phyloP scores from a whole-genome alignment of 192 early-diverging fungal genomes.

The Linderina pennispora region DNA sequence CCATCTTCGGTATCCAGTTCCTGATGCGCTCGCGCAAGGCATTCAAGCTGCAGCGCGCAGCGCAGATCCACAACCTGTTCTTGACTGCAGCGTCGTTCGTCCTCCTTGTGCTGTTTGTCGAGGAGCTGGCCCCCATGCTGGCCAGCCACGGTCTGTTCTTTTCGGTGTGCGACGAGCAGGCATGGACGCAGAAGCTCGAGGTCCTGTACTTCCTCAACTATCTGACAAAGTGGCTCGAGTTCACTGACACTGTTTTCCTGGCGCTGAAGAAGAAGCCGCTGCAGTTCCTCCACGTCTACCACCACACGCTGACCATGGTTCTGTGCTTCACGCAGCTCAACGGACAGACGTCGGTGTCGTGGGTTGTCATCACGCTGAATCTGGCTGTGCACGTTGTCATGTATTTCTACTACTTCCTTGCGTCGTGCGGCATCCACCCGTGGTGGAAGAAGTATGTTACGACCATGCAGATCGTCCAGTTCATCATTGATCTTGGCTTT shows the following conservation, averaged over 20 bases:
- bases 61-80: conserved; percentile 77
- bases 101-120: conserved; percentile 67
- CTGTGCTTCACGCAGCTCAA: conserved; percentile 80
- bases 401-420: conserved; percentile 87
- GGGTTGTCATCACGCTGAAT: conserved; percentile 65
- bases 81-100: conserved; percentile 63
- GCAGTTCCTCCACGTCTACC: conserved; percentile 90
- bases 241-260: conserved; percentile 83
- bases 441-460: conserved; percentile 96
- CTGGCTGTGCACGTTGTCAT: conserved; percentile 86
- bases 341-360: conserved; percentile 61
- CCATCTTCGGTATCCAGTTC: conserved; percentile 73
- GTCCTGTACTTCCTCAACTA: conserved; percentile 89
- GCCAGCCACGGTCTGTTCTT: conserved; percentile 63
- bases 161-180: conserved; percentile 59
- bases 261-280: conserved; percentile 79
- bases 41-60: conserved; percentile 62
- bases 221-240: conserved; percentile 87
- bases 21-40: conserved; percentile 62
- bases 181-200: conserved; percentile 75
- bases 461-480: conserved; percentile 85
- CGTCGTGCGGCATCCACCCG: conserved; percentile 65
- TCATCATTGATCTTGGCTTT: conserved; percentile 79
- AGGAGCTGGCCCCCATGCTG: conserved; percentile 69
- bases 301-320: conserved; percentile 85